A percentile compares a stretch with the other conserved stretches of the same genome.
Conservation (phyloP, 768 basidiomycete genomes). For the Pleurotus ostreatus region DNA sequence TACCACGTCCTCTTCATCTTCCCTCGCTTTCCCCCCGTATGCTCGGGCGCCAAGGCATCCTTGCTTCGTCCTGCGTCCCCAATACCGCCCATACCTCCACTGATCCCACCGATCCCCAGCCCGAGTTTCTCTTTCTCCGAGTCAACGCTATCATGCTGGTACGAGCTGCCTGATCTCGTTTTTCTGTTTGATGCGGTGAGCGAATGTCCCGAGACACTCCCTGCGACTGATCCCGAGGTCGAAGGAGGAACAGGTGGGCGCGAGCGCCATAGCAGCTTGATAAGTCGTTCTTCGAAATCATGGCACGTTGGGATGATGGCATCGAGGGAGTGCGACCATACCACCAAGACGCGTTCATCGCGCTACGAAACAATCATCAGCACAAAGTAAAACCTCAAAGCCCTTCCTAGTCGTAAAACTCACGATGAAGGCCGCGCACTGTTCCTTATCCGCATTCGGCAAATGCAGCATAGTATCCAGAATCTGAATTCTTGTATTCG, state of each 20-base stretch:
- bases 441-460: conserved; percentile 79
- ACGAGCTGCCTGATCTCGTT: conserved; percentile 25
- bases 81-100: not conserved
- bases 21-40: conserved; percentile 10
- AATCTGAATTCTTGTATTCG: conserved; percentile 82
- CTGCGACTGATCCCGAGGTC: conserved; percentile 16
- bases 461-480: conserved; percentile 75
- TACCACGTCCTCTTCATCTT: conserved; percentile 54
- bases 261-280: conserved; percentile 74
- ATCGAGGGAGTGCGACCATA: conserved; percentile 82
- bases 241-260: conserved; percentile 31
- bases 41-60: conserved; percentile 1
- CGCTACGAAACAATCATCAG: conserved; percentile 36
- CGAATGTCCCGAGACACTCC: conserved; percentile 23
- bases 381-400: not conserved
- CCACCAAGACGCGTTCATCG: conserved; percentile 78
- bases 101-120: not conserved
- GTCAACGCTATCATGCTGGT: not conserved
- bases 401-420: conserved; percentile 21
- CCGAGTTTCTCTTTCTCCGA: conserved; percentile 2
- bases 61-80: not conserved
- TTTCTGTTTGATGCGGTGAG: conserved; percentile 16
- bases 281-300: conserved; percentile 75
- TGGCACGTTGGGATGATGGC: conserved; percentile 68
- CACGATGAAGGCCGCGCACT: conserved; percentile 84